Evolutionary conservation across 257 asterid species (phyloP).

Genomic region (Penstemon davidsonii): DNA sequence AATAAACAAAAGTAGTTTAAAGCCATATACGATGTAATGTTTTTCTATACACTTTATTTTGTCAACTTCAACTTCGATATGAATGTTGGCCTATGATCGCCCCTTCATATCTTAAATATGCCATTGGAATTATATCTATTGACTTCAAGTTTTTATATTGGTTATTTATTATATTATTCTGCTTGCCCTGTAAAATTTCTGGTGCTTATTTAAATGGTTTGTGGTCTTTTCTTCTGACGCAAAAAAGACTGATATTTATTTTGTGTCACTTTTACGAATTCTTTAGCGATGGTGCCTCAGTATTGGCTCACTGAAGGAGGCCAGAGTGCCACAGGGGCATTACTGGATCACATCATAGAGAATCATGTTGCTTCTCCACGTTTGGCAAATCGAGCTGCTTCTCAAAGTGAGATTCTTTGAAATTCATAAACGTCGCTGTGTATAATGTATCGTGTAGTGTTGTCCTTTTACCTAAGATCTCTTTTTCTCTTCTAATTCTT

Average conservation of each 20-base stretch:
- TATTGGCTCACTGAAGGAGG: constrained; percentile 99
- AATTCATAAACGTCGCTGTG: constrained; percentile 20
- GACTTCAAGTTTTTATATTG: too few relatives aligned
- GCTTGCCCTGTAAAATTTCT: not conserved
- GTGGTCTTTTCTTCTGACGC: constrained; percentile 11
- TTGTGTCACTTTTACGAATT: constrained; percentile 31
- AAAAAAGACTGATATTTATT: constrained; percentile 18
- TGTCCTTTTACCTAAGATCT: constrained; percentile 7
- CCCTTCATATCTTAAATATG: not conserved
- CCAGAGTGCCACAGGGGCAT: constrained; percentile 95
- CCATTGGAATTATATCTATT: not conserved
- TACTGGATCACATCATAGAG: constrained; percentile 76
- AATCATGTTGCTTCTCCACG: constrained; percentile 78
- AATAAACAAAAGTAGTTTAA: too few relatives aligned
- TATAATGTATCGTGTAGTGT: not conserved
- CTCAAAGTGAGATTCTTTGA: constrained; percentile 61
- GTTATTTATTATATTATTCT: too few relatives aligned
- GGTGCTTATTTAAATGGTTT: constrained; percentile 8
- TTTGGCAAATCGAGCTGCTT: constrained; percentile 88
- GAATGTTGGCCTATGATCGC: not conserved
- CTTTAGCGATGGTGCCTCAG: constrained; percentile 91
- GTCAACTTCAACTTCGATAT: constrained; percentile 11
- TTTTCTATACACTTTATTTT: too few relatives aligned
- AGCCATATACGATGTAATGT: too few relatives aligned
- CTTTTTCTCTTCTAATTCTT: not conserved